Conservation (phyloP, 371 early-diverging fungal species). For the Mortierella sp. region DNA sequence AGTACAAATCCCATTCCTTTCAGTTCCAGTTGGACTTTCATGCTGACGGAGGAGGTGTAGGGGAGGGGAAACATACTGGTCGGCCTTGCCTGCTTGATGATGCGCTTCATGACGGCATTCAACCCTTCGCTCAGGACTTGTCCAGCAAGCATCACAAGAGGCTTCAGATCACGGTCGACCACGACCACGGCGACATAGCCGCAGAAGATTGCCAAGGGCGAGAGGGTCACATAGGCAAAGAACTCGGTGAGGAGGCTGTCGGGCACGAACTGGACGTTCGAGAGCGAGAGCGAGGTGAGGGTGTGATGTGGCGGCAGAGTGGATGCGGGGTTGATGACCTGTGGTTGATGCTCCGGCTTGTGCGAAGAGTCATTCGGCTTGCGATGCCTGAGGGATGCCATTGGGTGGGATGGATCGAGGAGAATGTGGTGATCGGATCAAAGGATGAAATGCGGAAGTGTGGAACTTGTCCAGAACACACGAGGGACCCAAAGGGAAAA, state of each 20-base stretch:
- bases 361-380: neutral
- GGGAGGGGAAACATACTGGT: too few relatives aligned
- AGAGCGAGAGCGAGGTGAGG: conserved; percentile 72
- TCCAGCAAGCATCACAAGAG: conserved; percentile 77
- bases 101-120: conserved; percentile 77
- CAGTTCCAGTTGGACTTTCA: conserved; percentile 1
- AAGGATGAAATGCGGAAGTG: too few relatives aligned
- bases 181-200: conserved; percentile 81
- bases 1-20: too few relatives aligned
- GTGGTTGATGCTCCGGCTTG: neutral
- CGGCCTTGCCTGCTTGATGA: conserved; percentile 79
- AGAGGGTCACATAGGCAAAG: conserved; percentile 78
- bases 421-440: neutral
- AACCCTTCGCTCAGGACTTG: conserved; percentile 85
- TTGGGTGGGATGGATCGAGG: conserved; percentile 1
- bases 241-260: conserved; percentile 62
- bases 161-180: conserved; percentile 81
- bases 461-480: too few relatives aligned
- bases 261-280: conserved; percentile 78
- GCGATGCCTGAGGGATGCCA: conserved; percentile 20
- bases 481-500: too few relatives aligned
- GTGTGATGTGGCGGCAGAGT: conserved; percentile 46
- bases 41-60: too few relatives aligned
- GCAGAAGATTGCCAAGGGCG: conserved; percentile 84
- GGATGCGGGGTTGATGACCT: conserved; percentile 2